These are phyloP conservation scores for Dalbergia cultrata DNA, from an alignment of 306 rosid genomes.

Conservation along the genomic window DNA sequence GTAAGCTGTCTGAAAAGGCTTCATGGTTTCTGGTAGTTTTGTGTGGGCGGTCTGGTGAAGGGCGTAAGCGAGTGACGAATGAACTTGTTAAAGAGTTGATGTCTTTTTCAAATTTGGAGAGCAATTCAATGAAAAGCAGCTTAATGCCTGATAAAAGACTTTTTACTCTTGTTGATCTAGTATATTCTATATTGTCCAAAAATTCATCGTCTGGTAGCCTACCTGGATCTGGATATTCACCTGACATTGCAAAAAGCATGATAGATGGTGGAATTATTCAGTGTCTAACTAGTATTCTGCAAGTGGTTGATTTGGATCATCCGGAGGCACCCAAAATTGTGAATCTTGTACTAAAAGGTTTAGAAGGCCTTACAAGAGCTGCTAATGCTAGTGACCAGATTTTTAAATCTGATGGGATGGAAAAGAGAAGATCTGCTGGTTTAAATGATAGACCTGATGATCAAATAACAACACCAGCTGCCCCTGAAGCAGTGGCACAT, in stretches of 20 bases:
- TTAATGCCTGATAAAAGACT: slow-evolving; percentile 90
- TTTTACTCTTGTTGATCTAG: slow-evolving; percentile 84
- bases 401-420: slow-evolving; percentile 77
- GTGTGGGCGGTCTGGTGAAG: slow-evolving; percentile 96
- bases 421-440: slow-evolving; percentile 73
- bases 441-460: slow-evolving; percentile 73
- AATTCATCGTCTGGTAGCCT: slow-evolving; percentile 89
- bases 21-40: slow-evolving; percentile 92
- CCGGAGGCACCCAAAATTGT: slow-evolving; percentile 95
- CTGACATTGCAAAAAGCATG: slow-evolving; percentile 97
- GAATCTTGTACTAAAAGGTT: slow-evolving; percentile 85
- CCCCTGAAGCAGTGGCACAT: slow-evolving; percentile 57
- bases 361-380: slow-evolving; percentile 93
- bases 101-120: slow-evolving; percentile 70
- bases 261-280: slow-evolving; percentile 94
- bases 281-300: slow-evolving; percentile 82
- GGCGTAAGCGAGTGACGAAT: slow-evolving; percentile 87
- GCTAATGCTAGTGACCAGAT: slow-evolving; percentile 93
- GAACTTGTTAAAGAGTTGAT: slow-evolving; percentile 85
- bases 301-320: slow-evolving; percentile 97
- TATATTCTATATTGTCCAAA: slow-evolving; percentile 86
- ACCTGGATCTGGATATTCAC: slow-evolving; percentile 96
- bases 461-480: slow-evolving; percentile 65
- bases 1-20: slow-evolving; percentile 91
- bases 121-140: slow-evolving; percentile 65